These are phyloP conservation scores for Isabelozyma heimii DNA, from an alignment of 805 yeast species.

Conservation along the genomic window DNA sequence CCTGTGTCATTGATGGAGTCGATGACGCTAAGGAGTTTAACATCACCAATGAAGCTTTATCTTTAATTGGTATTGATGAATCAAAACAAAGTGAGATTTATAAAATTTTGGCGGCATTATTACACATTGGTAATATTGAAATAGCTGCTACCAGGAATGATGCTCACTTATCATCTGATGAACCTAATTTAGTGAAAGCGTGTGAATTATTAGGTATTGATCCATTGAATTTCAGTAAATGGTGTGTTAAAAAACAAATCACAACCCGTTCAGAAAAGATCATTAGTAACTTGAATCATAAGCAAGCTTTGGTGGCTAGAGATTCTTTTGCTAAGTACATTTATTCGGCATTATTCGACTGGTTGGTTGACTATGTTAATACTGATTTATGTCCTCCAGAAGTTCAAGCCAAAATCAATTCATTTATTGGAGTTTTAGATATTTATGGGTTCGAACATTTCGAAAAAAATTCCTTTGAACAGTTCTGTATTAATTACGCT, in stretches of 20 bases:
- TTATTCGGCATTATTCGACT: slow-evolving; percentile 88
- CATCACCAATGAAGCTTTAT: slow-evolving; percentile 73
- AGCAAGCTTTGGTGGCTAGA: slow-evolving; percentile 86
- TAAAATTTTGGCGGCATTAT: slow-evolving; percentile 77
- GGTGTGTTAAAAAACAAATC: slow-evolving; percentile 92
- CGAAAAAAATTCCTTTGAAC: slow-evolving; percentile 91
- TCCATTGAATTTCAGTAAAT: slow-evolving; percentile 70
- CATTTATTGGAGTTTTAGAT: slow-evolving; percentile 95
- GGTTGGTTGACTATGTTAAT: slow-evolving; percentile 88
- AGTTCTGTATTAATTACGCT: slow-evolving; percentile 95
- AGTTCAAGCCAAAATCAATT: slow-evolving; percentile 53
- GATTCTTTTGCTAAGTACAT: slow-evolving; percentile 97
- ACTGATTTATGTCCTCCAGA: slow-evolving; percentile 76
- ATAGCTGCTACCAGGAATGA: slow-evolving; percentile 81
- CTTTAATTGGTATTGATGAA: slow-evolving; percentile 69
- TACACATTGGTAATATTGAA: slow-evolving; percentile 91
- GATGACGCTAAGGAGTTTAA: slow-evolving; percentile 80
- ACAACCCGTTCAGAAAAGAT: slow-evolving; percentile 91
- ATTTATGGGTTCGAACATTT: slow-evolving; percentile 97
- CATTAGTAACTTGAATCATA: slow-evolving; percentile 73
- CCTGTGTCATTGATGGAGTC: slow-evolving; percentile 64
- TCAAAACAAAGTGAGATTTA: slow-evolving; percentile 66
- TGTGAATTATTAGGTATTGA: slow-evolving; percentile 83
- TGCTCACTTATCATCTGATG: slow-evolving; percentile 80
- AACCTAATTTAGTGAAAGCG: slow-evolving; percentile 78